Percentiles rank a stretch among this genome's conserved stretches.
phyloP scores from a whole-genome alignment of 2,329 filamentous ascomycete genomes.

The Fusarium mangiferae region DNA sequence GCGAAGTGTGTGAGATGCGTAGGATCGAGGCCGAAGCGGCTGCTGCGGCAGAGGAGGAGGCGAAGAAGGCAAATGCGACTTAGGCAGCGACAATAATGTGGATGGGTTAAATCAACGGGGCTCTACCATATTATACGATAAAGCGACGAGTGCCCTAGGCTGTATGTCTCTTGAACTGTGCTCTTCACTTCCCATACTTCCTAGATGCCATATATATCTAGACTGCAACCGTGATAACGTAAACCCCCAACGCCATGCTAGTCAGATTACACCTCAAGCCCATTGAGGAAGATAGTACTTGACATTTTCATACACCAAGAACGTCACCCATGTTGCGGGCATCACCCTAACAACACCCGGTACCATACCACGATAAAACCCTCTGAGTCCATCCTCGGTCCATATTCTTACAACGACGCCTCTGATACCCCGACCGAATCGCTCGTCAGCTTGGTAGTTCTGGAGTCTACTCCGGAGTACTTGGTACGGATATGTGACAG shows the following conservation, averaged over 20 bases:
- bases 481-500: conserved; percentile 93
- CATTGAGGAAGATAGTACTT: conserved; percentile 73
- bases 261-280: conserved; percentile 36
- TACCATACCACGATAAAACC: conserved; percentile 91
- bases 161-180: background rate
- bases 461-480: conserved; percentile 89
- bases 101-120: background rate
- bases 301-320: conserved; percentile 95
- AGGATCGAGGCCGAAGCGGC: conserved; percentile 3
- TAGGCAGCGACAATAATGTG: background rate
- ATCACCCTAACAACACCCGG: conserved; percentile 92
- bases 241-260: background rate
- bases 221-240: background rate
- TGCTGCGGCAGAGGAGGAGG: background rate
- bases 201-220: background rate
- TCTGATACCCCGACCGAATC: conserved; percentile 75
- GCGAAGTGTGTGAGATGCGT: conserved; percentile 23
- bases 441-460: conserved; percentile 81
- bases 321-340: conserved; percentile 95
- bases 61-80: background rate
- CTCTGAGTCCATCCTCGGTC: conserved; percentile 79
- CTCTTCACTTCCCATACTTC: background rate
- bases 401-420: conserved; percentile 82
- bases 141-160: background rate
- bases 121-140: background rate